phyloP scores from a whole-genome alignment of 495 filamentous ascomycete species.

The Tuber brumale region DNA sequence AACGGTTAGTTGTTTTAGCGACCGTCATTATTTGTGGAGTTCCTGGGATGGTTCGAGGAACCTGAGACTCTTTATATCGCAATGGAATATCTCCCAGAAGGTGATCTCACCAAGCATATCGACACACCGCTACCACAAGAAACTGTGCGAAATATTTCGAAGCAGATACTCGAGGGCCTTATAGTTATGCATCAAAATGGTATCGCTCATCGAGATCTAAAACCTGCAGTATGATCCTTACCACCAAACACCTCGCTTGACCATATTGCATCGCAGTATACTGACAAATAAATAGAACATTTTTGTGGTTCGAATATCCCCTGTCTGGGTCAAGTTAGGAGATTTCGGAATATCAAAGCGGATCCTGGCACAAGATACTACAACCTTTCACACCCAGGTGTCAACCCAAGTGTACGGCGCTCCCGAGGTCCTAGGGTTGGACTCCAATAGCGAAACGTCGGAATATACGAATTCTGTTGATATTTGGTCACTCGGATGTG shows the following conservation, averaged over 20 bases:
- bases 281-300: neutral
- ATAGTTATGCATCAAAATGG: slow-evolving; percentile 12
- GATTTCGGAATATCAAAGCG: neutral
- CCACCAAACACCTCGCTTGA: neutral
- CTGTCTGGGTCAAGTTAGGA: neutral
- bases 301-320: neutral
- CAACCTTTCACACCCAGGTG: neutral
- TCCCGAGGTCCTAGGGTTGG: neutral
- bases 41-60: slow-evolving; percentile 16
- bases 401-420: neutral
- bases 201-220: slow-evolving; percentile 17
- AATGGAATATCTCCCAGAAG: slow-evolving; percentile 16
- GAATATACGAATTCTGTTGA: slow-evolving; percentile 11
- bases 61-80: slow-evolving; percentile 1
- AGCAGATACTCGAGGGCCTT: slow-evolving; percentile 15
- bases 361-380: neutral
- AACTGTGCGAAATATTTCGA: slow-evolving; percentile 10
- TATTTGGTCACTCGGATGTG: slow-evolving; percentile 16
- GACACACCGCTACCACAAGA: neutral
- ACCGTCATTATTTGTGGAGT: slow-evolving; percentile 10
- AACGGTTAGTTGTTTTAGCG: neutral
- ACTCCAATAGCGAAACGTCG: neutral
- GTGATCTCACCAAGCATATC: slow-evolving; percentile 6
- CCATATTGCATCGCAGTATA: neutral
- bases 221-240: neutral